phyloP scores from a whole-genome alignment of 805 yeast species.

The Ogataea saltuana region DNA sequence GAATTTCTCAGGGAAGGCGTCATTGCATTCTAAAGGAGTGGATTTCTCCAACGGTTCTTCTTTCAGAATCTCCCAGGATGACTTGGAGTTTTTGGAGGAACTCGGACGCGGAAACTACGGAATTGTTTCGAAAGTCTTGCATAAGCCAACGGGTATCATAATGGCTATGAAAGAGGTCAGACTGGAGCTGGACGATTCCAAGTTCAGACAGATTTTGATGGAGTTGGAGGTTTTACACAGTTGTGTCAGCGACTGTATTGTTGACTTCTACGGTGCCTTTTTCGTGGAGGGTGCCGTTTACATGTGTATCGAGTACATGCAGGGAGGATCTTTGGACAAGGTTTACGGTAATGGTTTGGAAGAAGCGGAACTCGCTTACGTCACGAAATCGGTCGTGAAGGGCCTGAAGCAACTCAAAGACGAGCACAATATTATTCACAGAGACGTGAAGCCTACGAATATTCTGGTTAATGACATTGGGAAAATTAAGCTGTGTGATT shows the following conservation, averaged over 20 bases:
- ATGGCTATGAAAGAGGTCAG: slow-evolving; percentile 99
- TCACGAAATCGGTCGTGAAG: slow-evolving; percentile 73
- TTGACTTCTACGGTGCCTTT: slow-evolving; percentile 96
- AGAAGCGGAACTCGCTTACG: slow-evolving; percentile 77
- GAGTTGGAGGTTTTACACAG: slow-evolving; percentile 92
- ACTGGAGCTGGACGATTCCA: slow-evolving; percentile 89
- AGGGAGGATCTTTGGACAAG: slow-evolving; percentile 91
- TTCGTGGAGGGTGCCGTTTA: slow-evolving; percentile 97
- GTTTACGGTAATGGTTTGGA: slow-evolving; percentile 73
- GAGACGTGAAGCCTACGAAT: slow-evolving; percentile 97
- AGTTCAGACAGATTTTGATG: slow-evolving; percentile 92
- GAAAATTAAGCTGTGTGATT: slow-evolving; percentile 89
- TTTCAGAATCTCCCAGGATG: slow-evolving; percentile 83
- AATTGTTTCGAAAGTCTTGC: slow-evolving; percentile 88
- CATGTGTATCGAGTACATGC: slow-evolving; percentile 98
- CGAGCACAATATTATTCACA: slow-evolving; percentile 85
- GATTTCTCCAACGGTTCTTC: slow-evolving; percentile 88
- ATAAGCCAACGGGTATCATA: slow-evolving; percentile 84
- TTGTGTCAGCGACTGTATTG: slow-evolving; percentile 87
- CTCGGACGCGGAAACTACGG: slow-evolving; percentile 97
- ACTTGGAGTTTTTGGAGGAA: slow-evolving; percentile 79
- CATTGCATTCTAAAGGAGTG: slow-evolving; percentile 87
- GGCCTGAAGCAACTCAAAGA: slow-evolving; percentile 88
- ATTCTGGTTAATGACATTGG: slow-evolving; percentile 77
- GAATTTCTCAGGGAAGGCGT: slow-evolving; percentile 91